Evolutionary conservation across 345 rosid species (phyloP).

Genomic region (Rhodamnia argentea): DNA sequence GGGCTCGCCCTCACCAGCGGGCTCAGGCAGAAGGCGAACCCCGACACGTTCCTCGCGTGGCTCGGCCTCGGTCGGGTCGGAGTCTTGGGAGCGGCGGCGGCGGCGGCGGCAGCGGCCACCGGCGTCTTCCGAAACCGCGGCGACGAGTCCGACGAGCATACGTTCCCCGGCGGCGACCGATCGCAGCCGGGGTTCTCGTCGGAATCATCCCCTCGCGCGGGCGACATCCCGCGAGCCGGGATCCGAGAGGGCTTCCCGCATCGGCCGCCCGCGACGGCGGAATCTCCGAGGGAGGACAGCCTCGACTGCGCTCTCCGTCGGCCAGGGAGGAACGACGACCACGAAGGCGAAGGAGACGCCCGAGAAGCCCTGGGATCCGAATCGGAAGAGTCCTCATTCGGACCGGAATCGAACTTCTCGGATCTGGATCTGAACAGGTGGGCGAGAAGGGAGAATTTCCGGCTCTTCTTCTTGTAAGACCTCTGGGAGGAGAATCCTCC

Average conservation of each 20-base stretch:
- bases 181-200: constrained; percentile 19
- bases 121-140: constrained; percentile 28
- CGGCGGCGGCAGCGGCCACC: constrained; percentile 14
- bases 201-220: constrained; percentile 22
- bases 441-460: constrained; percentile 39
- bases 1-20: constrained; percentile 93
- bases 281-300: constrained; percentile 15
- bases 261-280: constrained; percentile 13
- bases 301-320: constrained; percentile 27
- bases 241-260: constrained; percentile 9
- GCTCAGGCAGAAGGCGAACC: constrained; percentile 53
- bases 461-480: constrained; percentile 14
- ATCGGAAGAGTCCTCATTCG: constrained; percentile 11
- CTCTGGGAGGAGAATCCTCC: neutral
- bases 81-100: constrained; percentile 11
- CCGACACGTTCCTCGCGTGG: neutral
- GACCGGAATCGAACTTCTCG: constrained; percentile 35
- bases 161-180: constrained; percentile 23
- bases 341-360: constrained; percentile 29
- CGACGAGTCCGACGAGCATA: constrained; percentile 11
- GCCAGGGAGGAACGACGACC: constrained; percentile 45
- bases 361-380: neutral
- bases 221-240: constrained; percentile 75
- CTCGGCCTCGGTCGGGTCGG: neutral
- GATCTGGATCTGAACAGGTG: constrained; percentile 65